Base-by-base conservation (phyloP, 257 asterid species). In the Paulownia fortunei region DNA sequence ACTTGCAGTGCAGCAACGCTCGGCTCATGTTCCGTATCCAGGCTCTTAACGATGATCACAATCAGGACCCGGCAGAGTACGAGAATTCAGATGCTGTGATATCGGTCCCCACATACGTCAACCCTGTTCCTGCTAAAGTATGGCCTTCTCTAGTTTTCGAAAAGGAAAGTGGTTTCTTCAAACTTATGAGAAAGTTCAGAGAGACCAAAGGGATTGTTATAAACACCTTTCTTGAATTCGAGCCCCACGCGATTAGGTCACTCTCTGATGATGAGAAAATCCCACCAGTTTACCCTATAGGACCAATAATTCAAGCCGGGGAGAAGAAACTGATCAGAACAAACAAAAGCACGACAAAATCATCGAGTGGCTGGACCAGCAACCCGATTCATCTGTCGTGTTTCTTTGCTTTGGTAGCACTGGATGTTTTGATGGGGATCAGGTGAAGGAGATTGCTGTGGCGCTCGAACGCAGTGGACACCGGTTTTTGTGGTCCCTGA, bases 401-500 rank as follows among this genome's bases (percentile, higher is more conserved):
- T 82, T 68, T 30, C 67, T 87, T 8, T 87, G 88, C 64, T 87
- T 87, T 11, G 90, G 90, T 0, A 82, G 80, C 61, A 19, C 2
- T 0, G 90, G 90, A 0, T 44, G 6, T 16, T 84, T 84, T 11
- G 76, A 41, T 0, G 73, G 0, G 2, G 81, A 77, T 6, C 90
- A 87, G 27, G 87, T 87, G 61, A 72, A 44, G 69, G 85, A 84
- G 52, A 82, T 87, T 2, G 87, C 90, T 0, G 13, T n/a, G 18
- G 88, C 83, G 0, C 42, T 87, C 1, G 88, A 87, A 55, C 27
- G 10, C 6, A 64, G 82, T 6, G 82, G 85, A 12, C 65, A 19
- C 1, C 30, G 85, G 34, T 86, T 84, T 63, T n/a, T 87, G 11
- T 87, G 88, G 90, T 84, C 90, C 5, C 39, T 87, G 32, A 54